phyloP scores from a whole-genome alignment of 768 basidiomycete genomes.

The Russula dissimulans region DNA sequence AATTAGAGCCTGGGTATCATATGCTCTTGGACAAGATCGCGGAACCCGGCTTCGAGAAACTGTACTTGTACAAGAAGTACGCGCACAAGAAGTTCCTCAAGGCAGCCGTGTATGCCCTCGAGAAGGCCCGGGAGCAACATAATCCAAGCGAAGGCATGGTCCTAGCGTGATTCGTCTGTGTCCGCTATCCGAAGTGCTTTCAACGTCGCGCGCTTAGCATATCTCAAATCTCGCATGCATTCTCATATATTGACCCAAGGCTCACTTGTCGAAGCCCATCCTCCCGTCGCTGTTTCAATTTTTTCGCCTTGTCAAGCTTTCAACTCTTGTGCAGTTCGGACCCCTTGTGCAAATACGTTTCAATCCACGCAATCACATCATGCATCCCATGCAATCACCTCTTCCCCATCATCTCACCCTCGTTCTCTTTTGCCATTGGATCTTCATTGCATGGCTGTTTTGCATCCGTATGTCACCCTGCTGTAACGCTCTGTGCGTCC shows the following conservation, averaged over 20 bases:
- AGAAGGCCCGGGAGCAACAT: slow-evolving; percentile 50
- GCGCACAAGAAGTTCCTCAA: slow-evolving; percentile 97
- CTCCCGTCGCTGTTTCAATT: slow-evolving; percentile 17
- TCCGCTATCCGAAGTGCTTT: not conserved
- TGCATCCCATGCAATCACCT: slow-evolving; percentile 9
- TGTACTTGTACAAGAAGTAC: slow-evolving; percentile 94
- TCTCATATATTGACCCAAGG: slow-evolving; percentile 8
- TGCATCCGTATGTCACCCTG: not conserved
- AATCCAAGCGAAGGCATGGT: slow-evolving; percentile 19
- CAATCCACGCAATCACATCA: slow-evolving; percentile 11
- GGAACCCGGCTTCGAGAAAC: slow-evolving; percentile 68
- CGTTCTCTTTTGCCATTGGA: slow-evolving; percentile 19
- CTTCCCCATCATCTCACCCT: slow-evolving; percentile 10
- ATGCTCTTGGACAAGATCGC: slow-evolving; percentile 77
- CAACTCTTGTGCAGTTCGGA: slow-evolving; percentile 13
- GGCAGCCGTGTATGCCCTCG: slow-evolving; percentile 68
- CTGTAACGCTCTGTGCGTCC: not conserved
- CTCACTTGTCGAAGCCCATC: slow-evolving; percentile 11
- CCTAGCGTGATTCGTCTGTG: slow-evolving; percentile 7
- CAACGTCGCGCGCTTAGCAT: slow-evolving; percentile 2
- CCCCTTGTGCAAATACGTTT: slow-evolving; percentile 12
- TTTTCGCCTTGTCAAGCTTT: slow-evolving; percentile 18
- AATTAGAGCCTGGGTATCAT: slow-evolving; percentile 71
- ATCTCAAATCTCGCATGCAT: slow-evolving; percentile 12
- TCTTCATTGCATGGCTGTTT: slow-evolving; percentile 9